Evolutionary conservation across 2,329 filamentous ascomycete species (phyloP).

Genomic region (Trichoderma lentiforme): DNA sequence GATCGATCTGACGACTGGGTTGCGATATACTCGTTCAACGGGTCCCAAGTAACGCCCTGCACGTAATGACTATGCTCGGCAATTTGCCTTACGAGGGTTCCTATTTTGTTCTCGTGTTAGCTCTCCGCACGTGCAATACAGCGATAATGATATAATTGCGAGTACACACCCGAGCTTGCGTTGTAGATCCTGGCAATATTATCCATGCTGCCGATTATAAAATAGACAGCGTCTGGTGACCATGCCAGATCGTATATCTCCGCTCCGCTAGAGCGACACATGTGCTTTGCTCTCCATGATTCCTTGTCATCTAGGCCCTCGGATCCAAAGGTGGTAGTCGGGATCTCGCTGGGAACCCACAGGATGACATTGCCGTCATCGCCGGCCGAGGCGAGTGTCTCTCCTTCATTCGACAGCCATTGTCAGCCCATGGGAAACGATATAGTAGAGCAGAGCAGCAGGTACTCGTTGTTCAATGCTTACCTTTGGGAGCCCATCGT

Average conservation of each 20-base stretch:
- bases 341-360: conserved; percentile 84
- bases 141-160: background rate
- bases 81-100: conserved; percentile 78
- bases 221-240: conserved; percentile 95
- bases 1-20: conserved; percentile 98
- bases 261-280: conserved; percentile 91
- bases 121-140: background rate
- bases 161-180: conserved; percentile 72
- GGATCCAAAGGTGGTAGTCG: conserved; percentile 69
- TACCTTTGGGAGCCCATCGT: conserved; percentile 90
- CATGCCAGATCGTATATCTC: conserved; percentile 98
- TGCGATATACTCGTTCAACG: conserved; percentile 94
- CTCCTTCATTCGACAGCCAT: conserved; percentile 54
- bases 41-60: conserved; percentile 97
- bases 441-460: background rate
- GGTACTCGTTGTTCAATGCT: conserved; percentile 21
- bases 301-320: conserved; percentile 91
- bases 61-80: conserved; percentile 98
- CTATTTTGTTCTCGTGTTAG: conserved; percentile 32
- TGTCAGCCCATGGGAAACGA: conserved; percentile 6
- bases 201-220: conserved; percentile 99
- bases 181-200: conserved; percentile 98
- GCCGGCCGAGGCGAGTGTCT: conserved; percentile 89
- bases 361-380: conserved; percentile 96
- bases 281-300: conserved; percentile 93